Evolutionary conservation across 2,329 filamentous ascomycete species (phyloP), one percentile per base, ranked within the genome.

Genomic region (Gyromitra esculenta): DNA sequence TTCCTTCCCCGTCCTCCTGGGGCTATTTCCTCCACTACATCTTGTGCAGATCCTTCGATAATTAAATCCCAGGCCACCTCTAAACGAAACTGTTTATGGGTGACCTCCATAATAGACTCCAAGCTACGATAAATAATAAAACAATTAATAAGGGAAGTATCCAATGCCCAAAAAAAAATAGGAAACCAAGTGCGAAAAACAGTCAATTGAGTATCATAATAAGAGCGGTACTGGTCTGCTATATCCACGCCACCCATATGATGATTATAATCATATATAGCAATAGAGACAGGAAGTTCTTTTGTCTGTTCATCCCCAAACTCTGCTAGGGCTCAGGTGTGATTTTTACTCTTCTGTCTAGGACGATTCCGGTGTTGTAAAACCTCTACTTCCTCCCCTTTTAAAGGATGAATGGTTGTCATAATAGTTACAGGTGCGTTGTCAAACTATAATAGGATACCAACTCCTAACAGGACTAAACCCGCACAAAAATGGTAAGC

Each of bases 201-300:
- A 11, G 9, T 57, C 2, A 66, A 25, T 21, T 75, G 39, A 21
- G 68, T 73, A 37, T 18, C n/a, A 72, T 76, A 76, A 43, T 65
- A 72, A 5, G 41, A 54, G 1, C 31, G 1, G 13, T 72, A 59
- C 45, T 76, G 68, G 50, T 73, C 41, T 5, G 68, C 60, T n/a
- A 73, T 76, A 63, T 76, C 68, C 6, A 73, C 52, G 1, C 60
- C 52, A 6, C 52, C 50, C 69, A 76, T 73, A 60, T 73, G 41
- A 18, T 76, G 31, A 52, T 76, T 76, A 35, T 76, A 76, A 39
- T 76, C 50, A 73, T 57, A 21, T 15, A 69, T 52, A 13, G 48
- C n/a, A 13, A n/a, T 48, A 13, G 45, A 43, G 5, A 75, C 62
- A 37, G 21, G 15, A 5, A 35, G 25, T 18, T 59, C 18, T 48